These are phyloP conservation scores for Salmacisia buchloeana DNA, from an alignment of 1,284 basidiomycete genomes.

Conservation along the genomic window DNA sequence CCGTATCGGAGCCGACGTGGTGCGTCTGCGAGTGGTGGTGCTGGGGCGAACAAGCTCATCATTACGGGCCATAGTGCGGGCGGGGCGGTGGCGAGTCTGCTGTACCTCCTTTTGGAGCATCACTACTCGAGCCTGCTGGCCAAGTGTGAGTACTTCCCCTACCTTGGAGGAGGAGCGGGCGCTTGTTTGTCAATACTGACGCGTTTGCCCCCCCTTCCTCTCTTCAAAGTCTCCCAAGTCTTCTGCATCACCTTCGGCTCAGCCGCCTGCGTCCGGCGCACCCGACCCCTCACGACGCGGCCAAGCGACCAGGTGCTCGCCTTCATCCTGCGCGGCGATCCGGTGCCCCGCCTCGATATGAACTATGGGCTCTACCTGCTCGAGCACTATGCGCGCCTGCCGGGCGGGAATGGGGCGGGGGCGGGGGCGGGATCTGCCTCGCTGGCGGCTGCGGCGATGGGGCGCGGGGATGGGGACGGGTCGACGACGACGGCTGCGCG, in stretches of 20 bases:
- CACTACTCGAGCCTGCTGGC: not conserved
- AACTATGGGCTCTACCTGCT: slow-evolving; percentile 4
- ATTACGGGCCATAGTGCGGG: slow-evolving; percentile 6
- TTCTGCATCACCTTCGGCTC: slow-evolving; percentile 7
- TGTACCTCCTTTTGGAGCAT: slow-evolving; percentile 3
- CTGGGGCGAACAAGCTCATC: not conserved
- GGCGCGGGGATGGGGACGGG: too few relatives aligned
- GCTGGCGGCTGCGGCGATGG: too few relatives aligned
- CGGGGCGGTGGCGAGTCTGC: not conserved
- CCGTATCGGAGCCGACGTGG: too few relatives aligned
- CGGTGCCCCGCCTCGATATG: not conserved
- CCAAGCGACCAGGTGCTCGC: not conserved
- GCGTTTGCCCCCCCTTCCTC: not conserved
- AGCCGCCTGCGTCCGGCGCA: not conserved
- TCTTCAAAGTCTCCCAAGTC: not conserved
- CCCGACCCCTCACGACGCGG: not conserved
- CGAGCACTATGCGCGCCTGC: not conserved
- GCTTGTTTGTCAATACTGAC: not conserved
- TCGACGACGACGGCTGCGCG: not conserved
- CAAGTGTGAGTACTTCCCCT: not conserved
- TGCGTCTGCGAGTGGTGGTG: too few relatives aligned
- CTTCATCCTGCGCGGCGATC: not conserved
- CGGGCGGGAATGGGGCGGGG: not conserved
- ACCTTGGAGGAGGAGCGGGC: not conserved
- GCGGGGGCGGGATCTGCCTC: not conserved